Evolutionary conservation across 1,139 yeast species (phyloP).

Genomic region (Yamadazyma membranifaciens): DNA sequence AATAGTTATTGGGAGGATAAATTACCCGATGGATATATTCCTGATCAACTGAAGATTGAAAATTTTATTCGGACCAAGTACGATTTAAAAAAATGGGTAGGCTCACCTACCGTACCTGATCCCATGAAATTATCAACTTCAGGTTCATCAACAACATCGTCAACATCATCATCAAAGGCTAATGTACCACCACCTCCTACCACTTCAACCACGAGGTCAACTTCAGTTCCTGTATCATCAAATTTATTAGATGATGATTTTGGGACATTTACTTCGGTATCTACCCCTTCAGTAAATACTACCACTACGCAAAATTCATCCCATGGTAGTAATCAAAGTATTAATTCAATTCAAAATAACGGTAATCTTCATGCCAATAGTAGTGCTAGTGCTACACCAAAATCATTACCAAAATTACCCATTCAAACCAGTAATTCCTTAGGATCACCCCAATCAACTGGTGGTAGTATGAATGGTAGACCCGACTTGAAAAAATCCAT

Average conservation of each 20-base stretch:
- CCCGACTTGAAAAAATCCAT: slow-evolving; percentile 86
- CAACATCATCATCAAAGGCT: slow-evolving; percentile 1
- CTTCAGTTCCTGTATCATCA: slow-evolving; percentile 20
- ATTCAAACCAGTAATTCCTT: slow-evolving; percentile 8
- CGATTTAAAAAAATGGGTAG: slow-evolving; percentile 84
- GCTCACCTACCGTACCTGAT: slow-evolving; percentile 52
- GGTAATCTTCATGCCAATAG: slow-evolving; percentile 1
- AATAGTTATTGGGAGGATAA: slow-evolving; percentile 81
- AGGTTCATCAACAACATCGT: background rate
- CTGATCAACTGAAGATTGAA: slow-evolving; percentile 83
- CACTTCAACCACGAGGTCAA: slow-evolving; percentile 18
- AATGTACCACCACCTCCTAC: background rate
- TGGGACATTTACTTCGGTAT: slow-evolving; percentile 38
- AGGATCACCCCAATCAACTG: slow-evolving; percentile 33
- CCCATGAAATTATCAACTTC: slow-evolving; percentile 33
- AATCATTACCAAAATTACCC: slow-evolving; percentile 13
- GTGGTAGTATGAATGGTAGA: slow-evolving; percentile 30
- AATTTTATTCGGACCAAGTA: slow-evolving; percentile 90
- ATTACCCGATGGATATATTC: slow-evolving; percentile 68
- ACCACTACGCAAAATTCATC: slow-evolving; percentile 5
- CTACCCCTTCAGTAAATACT: slow-evolving; percentile 14
- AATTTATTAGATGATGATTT: slow-evolving; percentile 39
- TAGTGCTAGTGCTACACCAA: slow-evolving; percentile 6
- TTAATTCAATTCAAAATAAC: too few species aligned
- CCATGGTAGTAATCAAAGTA: too few species aligned